phyloP scores from a whole-genome alignment of 768 basidiomycete species.

The Boletus subcaerulescens region DNA sequence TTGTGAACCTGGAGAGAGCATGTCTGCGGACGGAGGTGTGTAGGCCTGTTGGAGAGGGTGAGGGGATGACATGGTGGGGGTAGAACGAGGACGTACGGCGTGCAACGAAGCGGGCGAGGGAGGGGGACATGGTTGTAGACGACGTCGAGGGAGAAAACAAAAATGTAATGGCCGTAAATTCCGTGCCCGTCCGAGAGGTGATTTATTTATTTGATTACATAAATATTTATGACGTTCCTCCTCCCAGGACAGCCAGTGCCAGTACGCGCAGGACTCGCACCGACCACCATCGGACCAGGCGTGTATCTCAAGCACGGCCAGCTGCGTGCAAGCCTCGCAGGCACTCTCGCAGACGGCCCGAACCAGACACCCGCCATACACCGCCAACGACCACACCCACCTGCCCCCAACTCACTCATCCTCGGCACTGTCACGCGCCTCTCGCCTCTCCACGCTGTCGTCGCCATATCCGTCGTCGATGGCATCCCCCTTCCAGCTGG shows the following conservation, averaged over 20 bases:
- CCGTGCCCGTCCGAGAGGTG: constrained; percentile 18
- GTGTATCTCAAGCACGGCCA: constrained; percentile 62
- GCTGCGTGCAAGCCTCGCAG: constrained; percentile 69
- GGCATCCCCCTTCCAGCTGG: constrained; percentile 76
- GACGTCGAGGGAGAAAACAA: constrained; percentile 6
- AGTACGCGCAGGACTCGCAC: constrained; percentile 34
- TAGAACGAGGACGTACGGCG: constrained; percentile 49
- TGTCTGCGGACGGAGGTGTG: constrained; percentile 76
- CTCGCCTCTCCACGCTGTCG: constrained; percentile 76
- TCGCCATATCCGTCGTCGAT: constrained; percentile 86
- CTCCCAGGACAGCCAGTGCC: constrained; percentile 80
- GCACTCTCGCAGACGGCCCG: constrained; percentile 42
- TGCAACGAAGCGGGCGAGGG: constrained; percentile 61
- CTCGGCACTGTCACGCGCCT: constrained; percentile 81
- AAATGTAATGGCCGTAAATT: constrained; percentile 24
- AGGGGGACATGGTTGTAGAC: constrained; percentile 49
- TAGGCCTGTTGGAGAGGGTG: constrained; percentile 50
- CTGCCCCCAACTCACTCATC: constrained; percentile 69
- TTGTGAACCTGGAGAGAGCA: constrained; percentile 84
- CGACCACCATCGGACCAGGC: constrained; percentile 59
- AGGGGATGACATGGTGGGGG: background rate
- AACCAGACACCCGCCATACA: constrained; percentile 45
- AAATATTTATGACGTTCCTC: constrained; percentile 36
- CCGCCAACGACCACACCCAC: constrained; percentile 69
- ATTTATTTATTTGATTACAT: background rate